Evolutionary conservation across 1,284 basidiomycete species (phyloP).

Genomic region (Ceratobasidium sp.): DNA sequence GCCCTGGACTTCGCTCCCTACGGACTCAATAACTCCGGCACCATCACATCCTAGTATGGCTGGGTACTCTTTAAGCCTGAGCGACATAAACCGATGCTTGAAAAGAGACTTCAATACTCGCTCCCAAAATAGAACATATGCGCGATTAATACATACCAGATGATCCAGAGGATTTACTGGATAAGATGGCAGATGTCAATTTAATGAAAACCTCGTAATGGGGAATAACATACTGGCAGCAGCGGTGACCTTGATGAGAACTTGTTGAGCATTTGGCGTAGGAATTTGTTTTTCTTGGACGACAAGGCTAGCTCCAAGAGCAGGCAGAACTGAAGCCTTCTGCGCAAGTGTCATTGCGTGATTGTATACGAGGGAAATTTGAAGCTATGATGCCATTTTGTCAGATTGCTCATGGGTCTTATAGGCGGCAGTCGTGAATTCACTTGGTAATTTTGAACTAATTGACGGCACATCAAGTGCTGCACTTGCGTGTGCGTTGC

Average conservation of each 20-base stretch:
- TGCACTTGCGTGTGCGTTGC: no score
- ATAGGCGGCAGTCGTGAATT: no score
- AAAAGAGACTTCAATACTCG: no score
- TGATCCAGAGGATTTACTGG: constrained; percentile 33
- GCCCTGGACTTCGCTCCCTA: constrained; percentile 11
- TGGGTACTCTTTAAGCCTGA: constrained; percentile 8
- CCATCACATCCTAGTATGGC: constrained; percentile 40
- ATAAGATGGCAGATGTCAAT: no score
- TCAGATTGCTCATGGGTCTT: no score
- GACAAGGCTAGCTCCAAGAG: background rate
- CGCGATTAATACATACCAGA: background rate
- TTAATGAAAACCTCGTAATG: no score
- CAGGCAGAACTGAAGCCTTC: constrained; percentile 12
- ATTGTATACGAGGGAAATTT: no score
- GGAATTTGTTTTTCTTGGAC: background rate
- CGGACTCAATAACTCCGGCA: constrained; percentile 16
- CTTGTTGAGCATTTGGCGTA: background rate
- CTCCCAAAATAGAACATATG: background rate
- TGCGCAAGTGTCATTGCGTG: background rate
- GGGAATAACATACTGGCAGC: background rate
- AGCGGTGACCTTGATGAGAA: constrained; percentile 16
- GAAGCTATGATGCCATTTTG: no score
- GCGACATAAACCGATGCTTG: no score
- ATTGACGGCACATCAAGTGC: no score
- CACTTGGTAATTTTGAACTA: no score